Base-by-base conservation (phyloP, 2,329 filamentous ascomycete species). In the Samsoniella hepiali region DNA sequence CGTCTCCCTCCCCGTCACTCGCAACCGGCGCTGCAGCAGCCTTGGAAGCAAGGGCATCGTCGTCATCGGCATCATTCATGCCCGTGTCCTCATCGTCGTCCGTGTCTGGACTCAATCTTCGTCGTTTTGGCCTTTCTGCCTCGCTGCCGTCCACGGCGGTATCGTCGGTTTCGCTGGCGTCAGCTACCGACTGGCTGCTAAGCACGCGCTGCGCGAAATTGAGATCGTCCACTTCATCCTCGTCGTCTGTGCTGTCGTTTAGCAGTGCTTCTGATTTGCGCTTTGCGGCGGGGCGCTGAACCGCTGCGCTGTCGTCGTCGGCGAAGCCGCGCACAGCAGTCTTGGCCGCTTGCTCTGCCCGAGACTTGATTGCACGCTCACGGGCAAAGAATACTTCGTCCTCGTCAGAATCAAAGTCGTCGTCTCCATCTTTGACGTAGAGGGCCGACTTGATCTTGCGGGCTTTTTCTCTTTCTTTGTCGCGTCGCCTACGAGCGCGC, bases 361-460 rank as follows among this genome's bases (percentile, higher is more conserved):
- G 83, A 67, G 85, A 81, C 56, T 90, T 81, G 65, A 89, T 81
- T 17, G 74, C 75, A 3, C 73, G 72, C 76, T 97, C 93, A 17
- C 85, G 82, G 2, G 83, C 87, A 75, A 94, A 97, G 76, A 97
- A 97, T 27, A 84, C 86, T 29, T 79, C 75, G 57, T 82, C 81
- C 63, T 86, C 84, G 54, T 93, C 91, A 40, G 84, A 87, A 70
- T 97, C 92, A n/a, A 84, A 88, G 68, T 97, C 93, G 60, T 98
- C 95, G 72, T 98, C 95, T 68, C 90, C 92, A 44, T 89, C 88
- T 64, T 89, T 85, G 58, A 99, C 90, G 70, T 88, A 94, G 45
- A 94, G 77, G 31, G 88, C 88, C 70, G 91, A 96, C 80, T 97
- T 98, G 77, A 95, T 90, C 72, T 89, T 90, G 38, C 81, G 81